Percentiles rank a stretch among this genome's conserved stretches.
Evolutionary conservation across 2,329 filamentous ascomycete species (phyloP).

Genomic region (Sporothrix brunneoviolacea): DNA sequence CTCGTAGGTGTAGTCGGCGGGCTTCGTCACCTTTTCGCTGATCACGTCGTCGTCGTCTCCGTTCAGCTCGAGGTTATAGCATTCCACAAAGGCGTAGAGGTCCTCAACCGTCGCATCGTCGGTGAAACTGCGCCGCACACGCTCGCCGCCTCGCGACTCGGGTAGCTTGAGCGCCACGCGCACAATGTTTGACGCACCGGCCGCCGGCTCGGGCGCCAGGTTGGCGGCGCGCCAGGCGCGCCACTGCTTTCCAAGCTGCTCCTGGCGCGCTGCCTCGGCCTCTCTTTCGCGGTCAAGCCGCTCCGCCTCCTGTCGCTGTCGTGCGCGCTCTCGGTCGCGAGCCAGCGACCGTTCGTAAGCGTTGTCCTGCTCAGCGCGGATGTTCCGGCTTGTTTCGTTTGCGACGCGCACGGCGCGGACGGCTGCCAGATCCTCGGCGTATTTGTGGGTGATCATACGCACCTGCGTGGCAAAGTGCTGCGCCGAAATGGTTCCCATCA

Average conservation of each 20-base stretch:
- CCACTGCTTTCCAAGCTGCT: slow-evolving; percentile 52
- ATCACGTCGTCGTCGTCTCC: slow-evolving; percentile 19
- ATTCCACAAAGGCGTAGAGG: slow-evolving; percentile 93
- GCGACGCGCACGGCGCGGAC: slow-evolving; percentile 71
- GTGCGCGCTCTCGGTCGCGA: slow-evolving; percentile 75
- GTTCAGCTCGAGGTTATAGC: slow-evolving; percentile 58
- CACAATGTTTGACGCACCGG: slow-evolving; percentile 59
- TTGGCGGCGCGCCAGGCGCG: slow-evolving; percentile 66
- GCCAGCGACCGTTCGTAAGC: slow-evolving; percentile 91
- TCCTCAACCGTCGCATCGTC: slow-evolving; percentile 71
- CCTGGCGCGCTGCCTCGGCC: slow-evolving; percentile 49
- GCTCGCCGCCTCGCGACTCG: slow-evolving; percentile 54
- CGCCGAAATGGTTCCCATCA: slow-evolving; percentile 65
- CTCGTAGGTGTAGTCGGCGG: slow-evolving; percentile 66
- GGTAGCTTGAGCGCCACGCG: slow-evolving; percentile 64
- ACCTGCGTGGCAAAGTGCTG: slow-evolving; percentile 70
- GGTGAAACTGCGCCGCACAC: slow-evolving; percentile 65
- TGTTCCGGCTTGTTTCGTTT: slow-evolving; percentile 70
- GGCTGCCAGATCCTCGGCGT: slow-evolving; percentile 66
- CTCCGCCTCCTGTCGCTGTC: slow-evolving; percentile 62
- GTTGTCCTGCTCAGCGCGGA: slow-evolving; percentile 83
- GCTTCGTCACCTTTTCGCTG: slow-evolving; percentile 42
- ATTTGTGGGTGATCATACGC: slow-evolving; percentile 63
- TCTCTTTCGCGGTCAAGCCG: slow-evolving; percentile 54
- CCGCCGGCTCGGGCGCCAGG: slow-evolving; percentile 57